Conservation (phyloP, 139 green algal genomes). For the Bryopsis sp. region DNA sequence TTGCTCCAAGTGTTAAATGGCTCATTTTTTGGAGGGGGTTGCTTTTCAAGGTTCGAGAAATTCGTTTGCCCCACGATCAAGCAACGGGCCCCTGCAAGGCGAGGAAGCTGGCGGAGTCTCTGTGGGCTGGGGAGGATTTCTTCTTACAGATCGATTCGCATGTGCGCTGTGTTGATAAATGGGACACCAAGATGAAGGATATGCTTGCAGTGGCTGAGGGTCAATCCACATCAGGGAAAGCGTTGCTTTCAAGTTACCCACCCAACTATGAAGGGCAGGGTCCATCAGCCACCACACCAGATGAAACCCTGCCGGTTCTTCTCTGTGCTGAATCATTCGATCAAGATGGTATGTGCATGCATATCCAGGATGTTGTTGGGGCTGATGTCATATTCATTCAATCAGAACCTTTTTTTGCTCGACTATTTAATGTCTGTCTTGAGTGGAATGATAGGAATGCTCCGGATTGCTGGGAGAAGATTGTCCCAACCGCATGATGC, state of each 20-base stretch:
- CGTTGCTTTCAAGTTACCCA: constrained; percentile 63
- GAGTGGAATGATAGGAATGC: constrained; percentile 25
- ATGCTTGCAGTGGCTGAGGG: constrained; percentile 25
- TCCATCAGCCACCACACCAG: constrained; percentile 24
- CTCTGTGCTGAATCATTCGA: constrained; percentile 48
- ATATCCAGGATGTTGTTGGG: not conserved
- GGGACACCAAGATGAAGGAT: constrained; percentile 31
- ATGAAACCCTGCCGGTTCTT: constrained; percentile 30
- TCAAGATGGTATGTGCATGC: constrained; percentile 3
- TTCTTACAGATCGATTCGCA: constrained; percentile 71
- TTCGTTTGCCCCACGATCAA: constrained; percentile 32
- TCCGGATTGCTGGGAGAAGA: constrained; percentile 28
- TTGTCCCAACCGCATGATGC: constrained; percentile 14
- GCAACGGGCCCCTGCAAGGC: constrained; percentile 61
- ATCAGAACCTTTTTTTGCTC: not conserved
- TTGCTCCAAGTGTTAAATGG: too few species aligned
- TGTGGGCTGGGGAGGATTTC: constrained; percentile 63
- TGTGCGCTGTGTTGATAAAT: constrained; percentile 40
- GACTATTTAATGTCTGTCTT: not conserved
- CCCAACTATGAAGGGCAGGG: constrained; percentile 46
- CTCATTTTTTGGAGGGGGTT: too few species aligned
- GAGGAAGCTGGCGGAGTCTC: constrained; percentile 36
- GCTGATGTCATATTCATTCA: not conserved
- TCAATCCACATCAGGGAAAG: constrained; percentile 15
- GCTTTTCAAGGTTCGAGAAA: constrained; percentile 41